phyloP scores from a whole-genome alignment of 2,329 filamentous ascomycete genomes.

The Cladosporium sp. region DNA sequence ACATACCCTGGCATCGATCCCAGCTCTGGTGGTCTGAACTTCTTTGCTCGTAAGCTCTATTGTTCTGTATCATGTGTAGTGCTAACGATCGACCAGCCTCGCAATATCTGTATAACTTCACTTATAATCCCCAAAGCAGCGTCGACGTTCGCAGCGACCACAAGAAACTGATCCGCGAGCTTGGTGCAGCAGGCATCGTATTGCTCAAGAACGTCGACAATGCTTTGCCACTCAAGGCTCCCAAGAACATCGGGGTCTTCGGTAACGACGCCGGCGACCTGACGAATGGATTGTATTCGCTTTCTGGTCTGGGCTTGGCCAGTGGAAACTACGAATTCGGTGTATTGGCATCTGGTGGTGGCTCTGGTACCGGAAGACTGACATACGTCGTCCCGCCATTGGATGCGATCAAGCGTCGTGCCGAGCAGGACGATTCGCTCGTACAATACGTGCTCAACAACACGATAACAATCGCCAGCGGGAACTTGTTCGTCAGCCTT shows the following conservation, averaged over 20 bases:
- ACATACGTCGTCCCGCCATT: constrained; percentile 43
- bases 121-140: constrained; percentile 30
- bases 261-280: constrained; percentile 44
- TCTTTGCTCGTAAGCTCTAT: constrained; percentile 13
- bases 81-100: not conserved
- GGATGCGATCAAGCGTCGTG: constrained; percentile 41
- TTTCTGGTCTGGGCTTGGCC: constrained; percentile 1
- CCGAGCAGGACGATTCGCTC: constrained; percentile 34
- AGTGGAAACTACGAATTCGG: constrained; percentile 39
- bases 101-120: constrained; percentile 35
- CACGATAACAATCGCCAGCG: constrained; percentile 33
- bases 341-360: constrained; percentile 47
- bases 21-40: constrained; percentile 27
- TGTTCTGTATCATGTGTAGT: not conserved
- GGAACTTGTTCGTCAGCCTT: constrained; percentile 30
- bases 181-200: constrained; percentile 44
- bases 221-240: constrained; percentile 53
- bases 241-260: constrained; percentile 41
- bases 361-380: constrained; percentile 43
- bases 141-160: constrained; percentile 42
- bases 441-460: constrained; percentile 51
- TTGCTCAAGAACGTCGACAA: constrained; percentile 53
- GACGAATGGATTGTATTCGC: constrained; percentile 47
- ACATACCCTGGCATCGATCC: constrained; percentile 42
- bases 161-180: constrained; percentile 39